Conservation (phyloP, 163 green algal genomes). For the Chlamydomonas reinhardtii region DNA sequence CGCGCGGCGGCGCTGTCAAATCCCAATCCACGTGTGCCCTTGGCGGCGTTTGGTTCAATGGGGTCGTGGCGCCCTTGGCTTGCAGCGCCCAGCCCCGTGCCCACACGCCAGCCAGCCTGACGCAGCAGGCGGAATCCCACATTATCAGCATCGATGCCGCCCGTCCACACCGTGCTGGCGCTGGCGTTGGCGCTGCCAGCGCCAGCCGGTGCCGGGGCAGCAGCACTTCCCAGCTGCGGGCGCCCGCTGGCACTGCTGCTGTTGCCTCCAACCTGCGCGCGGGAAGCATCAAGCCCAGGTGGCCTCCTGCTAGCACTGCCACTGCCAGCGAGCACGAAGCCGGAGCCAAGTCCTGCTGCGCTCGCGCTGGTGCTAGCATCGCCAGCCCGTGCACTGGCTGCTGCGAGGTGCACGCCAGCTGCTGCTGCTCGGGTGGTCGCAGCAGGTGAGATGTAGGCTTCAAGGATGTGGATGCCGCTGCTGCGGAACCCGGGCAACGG, state of each 20-base stretch:
- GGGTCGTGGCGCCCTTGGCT: constrained; percentile 64
- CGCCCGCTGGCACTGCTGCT: too few relatives aligned
- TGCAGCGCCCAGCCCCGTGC: constrained; percentile 66
- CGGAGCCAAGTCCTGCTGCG: too few relatives aligned
- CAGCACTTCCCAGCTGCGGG: background rate
- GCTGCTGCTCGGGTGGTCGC: background rate
- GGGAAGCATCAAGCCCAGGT: background rate
- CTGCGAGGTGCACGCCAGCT: background rate
- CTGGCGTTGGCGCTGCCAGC: too few relatives aligned
- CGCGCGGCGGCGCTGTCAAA: constrained; percentile 7
- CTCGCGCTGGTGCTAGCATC: background rate
- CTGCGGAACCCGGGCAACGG: background rate
- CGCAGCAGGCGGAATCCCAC: constrained; percentile 76
- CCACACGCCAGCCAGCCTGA: constrained; percentile 82
- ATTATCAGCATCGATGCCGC: constrained; percentile 64
- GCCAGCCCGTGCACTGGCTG: background rate
- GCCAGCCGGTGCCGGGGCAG: too few relatives aligned
- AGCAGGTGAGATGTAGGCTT: constrained; percentile 21
- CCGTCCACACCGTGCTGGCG: background rate
- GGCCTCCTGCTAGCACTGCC: too few relatives aligned
- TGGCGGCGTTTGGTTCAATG: constrained; percentile 43
- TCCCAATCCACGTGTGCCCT: constrained; percentile 49
- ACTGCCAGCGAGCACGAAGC: too few relatives aligned
- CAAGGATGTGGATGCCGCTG: constrained; percentile 28
- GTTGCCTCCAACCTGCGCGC: background rate